Evolutionary conservation across 2,329 filamentous ascomycete species (phyloP), one percentile per base, ranked within the genome.

Genomic region (Allantophomopsis lycopodina): DNA sequence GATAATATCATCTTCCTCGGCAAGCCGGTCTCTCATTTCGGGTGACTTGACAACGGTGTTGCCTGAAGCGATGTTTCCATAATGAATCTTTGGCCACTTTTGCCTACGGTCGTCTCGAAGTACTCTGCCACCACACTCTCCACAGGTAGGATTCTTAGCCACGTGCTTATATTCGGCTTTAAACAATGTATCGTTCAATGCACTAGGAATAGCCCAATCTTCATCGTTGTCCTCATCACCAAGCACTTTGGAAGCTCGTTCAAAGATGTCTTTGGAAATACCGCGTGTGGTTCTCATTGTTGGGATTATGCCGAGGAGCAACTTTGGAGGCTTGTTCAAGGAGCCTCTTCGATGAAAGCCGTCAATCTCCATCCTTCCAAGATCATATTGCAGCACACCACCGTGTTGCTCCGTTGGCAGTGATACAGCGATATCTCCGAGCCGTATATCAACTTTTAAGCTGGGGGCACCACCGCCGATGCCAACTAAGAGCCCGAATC

Each of bases 401-500:
- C 43, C 41, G 23, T 43, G 36, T 14, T 14, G n/a, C 12, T 16
- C 37, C 1, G 7, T 28, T 7, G 48, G 47, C 17, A 46, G 39
- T 40, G 51, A 49, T 5, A 55, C 46, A 12, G 52, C 49, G 2
- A 55, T 43, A 40, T 55, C 53, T 10, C 52, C 52, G 2, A 56
- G 48, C 10, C 51, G 52, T 35, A 54, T 52, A 35, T 54, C 50
- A 13, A 11, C 13, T 17, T 36, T 32, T 30, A 37, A 5, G 6
- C n/a, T 16, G 13, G 48, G 40, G 16, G 49, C 36, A 23, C 48
- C 51, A 15, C 49, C 44, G 4, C 58, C 61, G 28, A 67, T 60
- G 16, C 63, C 62, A 2, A 66, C 61, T 52, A 68, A 55, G 2
- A 68, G 50, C 2, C 54, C 55, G 30, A 64, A 51, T 14, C 46